phyloP scores from a whole-genome alignment of 2,329 filamentous ascomycete species.

The Ceratocystiopsis minuta region DNA sequence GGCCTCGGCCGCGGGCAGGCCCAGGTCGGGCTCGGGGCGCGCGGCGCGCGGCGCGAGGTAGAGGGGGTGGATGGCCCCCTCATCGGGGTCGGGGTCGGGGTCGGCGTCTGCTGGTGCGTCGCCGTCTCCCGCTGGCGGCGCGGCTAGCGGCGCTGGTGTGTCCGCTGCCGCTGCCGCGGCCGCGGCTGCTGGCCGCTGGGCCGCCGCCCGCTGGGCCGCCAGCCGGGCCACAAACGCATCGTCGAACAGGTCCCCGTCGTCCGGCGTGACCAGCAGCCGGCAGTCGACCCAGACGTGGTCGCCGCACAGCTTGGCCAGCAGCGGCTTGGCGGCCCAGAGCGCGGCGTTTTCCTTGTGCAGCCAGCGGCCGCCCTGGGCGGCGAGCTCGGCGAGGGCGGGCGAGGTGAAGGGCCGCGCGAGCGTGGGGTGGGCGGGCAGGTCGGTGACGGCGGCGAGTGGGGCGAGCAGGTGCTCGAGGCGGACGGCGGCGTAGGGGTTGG shows the following conservation, averaged over 20 bases:
- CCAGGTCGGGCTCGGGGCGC: constrained; percentile 49
- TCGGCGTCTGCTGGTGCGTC: too few relatives aligned
- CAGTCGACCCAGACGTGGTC: constrained; percentile 54
- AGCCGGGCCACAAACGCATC: constrained; percentile 24
- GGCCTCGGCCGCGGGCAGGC: constrained; percentile 55
- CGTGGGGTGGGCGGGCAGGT: constrained; percentile 56
- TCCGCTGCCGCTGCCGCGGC: neutral
- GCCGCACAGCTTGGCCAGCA: constrained; percentile 56
- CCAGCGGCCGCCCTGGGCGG: constrained; percentile 48
- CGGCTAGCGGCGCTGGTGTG: neutral
- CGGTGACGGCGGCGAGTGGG: constrained; percentile 56
- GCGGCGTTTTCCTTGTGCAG: constrained; percentile 58
- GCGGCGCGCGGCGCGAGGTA: constrained; percentile 48
- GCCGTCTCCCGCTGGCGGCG: neutral
- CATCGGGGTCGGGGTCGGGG: constrained; percentile 6
- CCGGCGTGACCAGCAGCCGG: constrained; percentile 34
- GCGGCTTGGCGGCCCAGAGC: constrained; percentile 55
- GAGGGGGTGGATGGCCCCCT: constrained; percentile 52
- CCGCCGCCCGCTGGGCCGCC: neutral
- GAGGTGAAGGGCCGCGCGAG: constrained; percentile 59
- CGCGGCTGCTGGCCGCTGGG: neutral
- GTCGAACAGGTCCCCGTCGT: constrained; percentile 37
- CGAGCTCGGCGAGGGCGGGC: constrained; percentile 52
- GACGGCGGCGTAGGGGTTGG: constrained; percentile 58
- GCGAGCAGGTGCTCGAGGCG: constrained; percentile 55